These are phyloP conservation scores for Astragalus membranaceus DNA, from an alignment of 306 rosid species.

Conservation along the genomic window DNA sequence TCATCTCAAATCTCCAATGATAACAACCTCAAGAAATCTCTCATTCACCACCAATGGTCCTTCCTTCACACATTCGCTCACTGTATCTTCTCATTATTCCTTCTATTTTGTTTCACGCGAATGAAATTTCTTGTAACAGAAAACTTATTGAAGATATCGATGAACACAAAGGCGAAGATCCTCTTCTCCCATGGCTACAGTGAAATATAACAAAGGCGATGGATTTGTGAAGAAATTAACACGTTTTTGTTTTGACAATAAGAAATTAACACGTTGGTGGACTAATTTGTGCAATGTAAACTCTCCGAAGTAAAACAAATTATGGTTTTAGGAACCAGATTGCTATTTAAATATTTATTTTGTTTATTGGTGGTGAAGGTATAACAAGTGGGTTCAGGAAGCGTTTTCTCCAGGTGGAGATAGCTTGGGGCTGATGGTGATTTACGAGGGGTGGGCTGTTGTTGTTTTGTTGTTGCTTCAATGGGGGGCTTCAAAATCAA, in stretches of 20 bases:
- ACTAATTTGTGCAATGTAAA: not conserved
- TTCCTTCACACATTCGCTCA: not conserved
- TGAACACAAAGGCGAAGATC: constrained; percentile 74
- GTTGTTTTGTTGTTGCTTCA: too few relatives aligned
- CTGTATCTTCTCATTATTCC: too few relatives aligned
- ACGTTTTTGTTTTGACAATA: too few relatives aligned
- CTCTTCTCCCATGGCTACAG: constrained; percentile 88
- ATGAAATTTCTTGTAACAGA: not conserved
- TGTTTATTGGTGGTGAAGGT: constrained; percentile 38
- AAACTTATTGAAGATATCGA: constrained; percentile 64
- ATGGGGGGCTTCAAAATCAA: too few relatives aligned
- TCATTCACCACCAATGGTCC: constrained; percentile 48
- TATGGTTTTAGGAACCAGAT: not conserved
- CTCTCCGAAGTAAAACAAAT: not conserved
- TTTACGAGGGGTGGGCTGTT: constrained; percentile 83
- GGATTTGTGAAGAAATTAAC: not conserved
- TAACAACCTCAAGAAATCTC: constrained; percentile 52
- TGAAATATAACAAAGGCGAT: constrained; percentile 9
- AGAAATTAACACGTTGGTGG: not conserved
- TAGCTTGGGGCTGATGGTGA: constrained; percentile 70
- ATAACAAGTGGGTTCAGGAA: constrained; percentile 95
- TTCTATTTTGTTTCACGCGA: not conserved
- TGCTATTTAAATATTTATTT: not conserved
- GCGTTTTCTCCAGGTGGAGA: constrained; percentile 93
- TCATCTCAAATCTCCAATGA: constrained; percentile 52